Evolutionary conservation across 2,329 filamentous ascomycete genomes (phyloP), one percentile per base, ranked within the genome.

Genomic region (Cladophialophora carrionii): DNA sequence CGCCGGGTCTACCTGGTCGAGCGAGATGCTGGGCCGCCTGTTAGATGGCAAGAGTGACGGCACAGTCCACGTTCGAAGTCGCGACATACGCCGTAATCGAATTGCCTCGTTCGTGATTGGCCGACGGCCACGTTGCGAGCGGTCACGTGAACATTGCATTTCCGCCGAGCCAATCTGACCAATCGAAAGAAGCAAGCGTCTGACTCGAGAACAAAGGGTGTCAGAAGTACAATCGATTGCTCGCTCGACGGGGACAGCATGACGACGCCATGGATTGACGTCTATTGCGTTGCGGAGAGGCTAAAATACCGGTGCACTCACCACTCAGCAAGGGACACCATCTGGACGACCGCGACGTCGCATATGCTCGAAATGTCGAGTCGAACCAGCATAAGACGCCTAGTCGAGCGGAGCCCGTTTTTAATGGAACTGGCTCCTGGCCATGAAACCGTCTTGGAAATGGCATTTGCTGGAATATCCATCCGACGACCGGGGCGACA

Each of bases 71-170:
- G 59, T 41, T 37, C 3, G 55, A 59, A 64, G 63, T 62, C 65
- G 54, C 48, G 58, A 58, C 41, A 29, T 43, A 43, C 48, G 49
- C 34, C 34, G 41, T 31, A 63, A 54, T 57, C 32, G 62, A 68
- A 68, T 63, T 29, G 63, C 43, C 52, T 58, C 60, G 26, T 31
- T 56, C 31, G 29, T 69, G 55, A 67, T 67, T 69, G 62, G 67
- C 26, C 17, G 57, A 20, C 26, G 4, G 24, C 14, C 1, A 4
- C 26, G 17, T 10, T 9, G 3, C 10, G 52, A 20, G 8, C 17
- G 1, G 6, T 31, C 52, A 54, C 52, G 48, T 51, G 48, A 26
- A 1, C 6, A 14, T 4, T 43, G 37, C 14, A 43, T 43, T 20
- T 43, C 37, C 37, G 37, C n/a, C n/a, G n/a, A n/a, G n/a, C n/a